Evolutionary conservation across 2,329 filamentous ascomycete genomes (phyloP).

Genomic region (Colletotrichum chlorophyti): DNA sequence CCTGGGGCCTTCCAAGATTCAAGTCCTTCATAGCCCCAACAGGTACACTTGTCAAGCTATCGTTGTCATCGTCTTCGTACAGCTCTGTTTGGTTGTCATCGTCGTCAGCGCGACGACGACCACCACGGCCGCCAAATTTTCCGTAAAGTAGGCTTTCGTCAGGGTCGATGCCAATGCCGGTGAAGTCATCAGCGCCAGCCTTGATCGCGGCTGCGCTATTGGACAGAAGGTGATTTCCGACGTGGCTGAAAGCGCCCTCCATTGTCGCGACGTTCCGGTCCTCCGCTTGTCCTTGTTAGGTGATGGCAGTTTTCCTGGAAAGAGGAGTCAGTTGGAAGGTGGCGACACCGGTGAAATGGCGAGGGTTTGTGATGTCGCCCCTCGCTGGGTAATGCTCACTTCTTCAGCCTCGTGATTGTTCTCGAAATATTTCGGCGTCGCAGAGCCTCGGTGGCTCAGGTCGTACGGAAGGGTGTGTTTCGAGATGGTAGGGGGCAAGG

Average conservation of each 20-base stretch:
- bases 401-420: slow-evolving; percentile 13
- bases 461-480: slow-evolving; percentile 29
- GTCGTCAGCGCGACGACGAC: slow-evolving; percentile 78
- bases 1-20: slow-evolving; percentile 58
- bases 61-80: slow-evolving; percentile 82
- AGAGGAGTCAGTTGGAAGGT: not conserved
- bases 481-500: slow-evolving; percentile 18
- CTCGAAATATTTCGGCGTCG: slow-evolving; percentile 29
- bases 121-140: slow-evolving; percentile 66
- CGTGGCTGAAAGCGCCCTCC: slow-evolving; percentile 88
- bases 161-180: slow-evolving; percentile 73
- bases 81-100: slow-evolving; percentile 89
- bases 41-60: slow-evolving; percentile 79
- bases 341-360: not conserved
- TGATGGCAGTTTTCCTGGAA: slow-evolving; percentile 12
- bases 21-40: slow-evolving; percentile 76
- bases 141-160: slow-evolving; percentile 85
- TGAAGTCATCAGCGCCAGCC: slow-evolving; percentile 78
- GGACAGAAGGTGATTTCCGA: slow-evolving; percentile 85
- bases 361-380: not conserved
- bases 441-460: slow-evolving; percentile 30
- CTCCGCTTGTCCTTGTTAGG: slow-evolving; percentile 17
- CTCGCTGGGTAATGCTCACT: slow-evolving; percentile 12
- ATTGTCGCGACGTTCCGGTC: slow-evolving; percentile 53
- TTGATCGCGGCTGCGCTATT: slow-evolving; percentile 88